These are phyloP conservation scores for Dendrocalamus latiflorus DNA, from an alignment of 202 grass and related monocot genomes.

Conservation along the genomic window DNA sequence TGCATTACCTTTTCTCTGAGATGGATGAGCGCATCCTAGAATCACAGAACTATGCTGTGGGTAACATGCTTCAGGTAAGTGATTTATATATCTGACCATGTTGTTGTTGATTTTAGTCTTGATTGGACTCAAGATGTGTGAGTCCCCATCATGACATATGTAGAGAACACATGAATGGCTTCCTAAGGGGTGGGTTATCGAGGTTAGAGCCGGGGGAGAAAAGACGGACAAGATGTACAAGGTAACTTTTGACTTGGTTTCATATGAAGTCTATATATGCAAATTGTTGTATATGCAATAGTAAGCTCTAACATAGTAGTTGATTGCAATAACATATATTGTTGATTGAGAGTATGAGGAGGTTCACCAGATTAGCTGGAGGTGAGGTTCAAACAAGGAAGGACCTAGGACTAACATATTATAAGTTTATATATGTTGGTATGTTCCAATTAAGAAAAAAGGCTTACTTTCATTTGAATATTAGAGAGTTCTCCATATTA, in stretches of 20 bases:
- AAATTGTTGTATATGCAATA: not conserved
- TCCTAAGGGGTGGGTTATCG: constrained; percentile 41
- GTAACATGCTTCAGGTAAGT: not conserved
- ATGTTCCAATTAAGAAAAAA: not conserved
- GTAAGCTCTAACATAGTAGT: not conserved
- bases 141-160: not conserved
- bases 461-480: not conserved
- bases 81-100: not conserved
- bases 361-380: not conserved
- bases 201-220: constrained; percentile 35
- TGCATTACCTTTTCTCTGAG: constrained; percentile 25
- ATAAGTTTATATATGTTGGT: not conserved
- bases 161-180: constrained; percentile 38
- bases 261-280: not conserved
- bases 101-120: not conserved
- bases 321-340: not conserved
- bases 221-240: constrained; percentile 53
- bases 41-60: not conserved
- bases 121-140: not conserved
- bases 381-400: not conserved
- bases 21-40: not conserved
- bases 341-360: not conserved
- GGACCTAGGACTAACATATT: not conserved
- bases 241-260: not conserved
- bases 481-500: not conserved